phyloP scores from a whole-genome alignment of 2,329 filamentous ascomycete species.

The Cercospora citrullina region DNA sequence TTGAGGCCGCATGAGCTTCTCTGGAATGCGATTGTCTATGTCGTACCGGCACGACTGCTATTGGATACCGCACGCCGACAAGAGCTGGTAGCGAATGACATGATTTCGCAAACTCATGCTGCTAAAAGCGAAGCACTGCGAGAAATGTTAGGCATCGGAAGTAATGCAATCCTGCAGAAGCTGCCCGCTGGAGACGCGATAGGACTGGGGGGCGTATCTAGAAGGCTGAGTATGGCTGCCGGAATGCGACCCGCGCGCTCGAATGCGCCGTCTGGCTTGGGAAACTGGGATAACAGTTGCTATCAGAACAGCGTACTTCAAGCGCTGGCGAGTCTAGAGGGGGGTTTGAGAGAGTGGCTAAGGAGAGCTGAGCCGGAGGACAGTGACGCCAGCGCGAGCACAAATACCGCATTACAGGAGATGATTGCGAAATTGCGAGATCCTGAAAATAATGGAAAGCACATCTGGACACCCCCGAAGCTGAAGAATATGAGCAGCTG shows the following conservation, averaged over 20 bases:
- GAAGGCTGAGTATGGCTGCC: slow-evolving; percentile 29
- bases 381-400: slow-evolving; percentile 26
- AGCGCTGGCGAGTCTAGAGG: slow-evolving; percentile 61
- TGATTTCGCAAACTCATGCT: slow-evolving; percentile 38
- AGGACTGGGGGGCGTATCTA: slow-evolving; percentile 34
- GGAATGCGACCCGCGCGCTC: slow-evolving; percentile 28
- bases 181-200: slow-evolving; percentile 37
- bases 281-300: slow-evolving; percentile 93
- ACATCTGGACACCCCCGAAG: slow-evolving; percentile 76
- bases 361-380: slow-evolving; percentile 17
- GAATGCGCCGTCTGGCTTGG: slow-evolving; percentile 62
- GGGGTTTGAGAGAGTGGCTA: slow-evolving; percentile 37
- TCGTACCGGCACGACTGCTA: slow-evolving; percentile 59
- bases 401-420: slow-evolving; percentile 56
- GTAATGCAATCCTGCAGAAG: slow-evolving; percentile 41
- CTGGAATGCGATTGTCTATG: slow-evolving; percentile 62
- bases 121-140: slow-evolving; percentile 43
- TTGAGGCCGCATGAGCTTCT: slow-evolving; percentile 51
- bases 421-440: slow-evolving; percentile 72
- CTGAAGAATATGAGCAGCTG: slow-evolving; percentile 92
- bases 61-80: slow-evolving; percentile 53
- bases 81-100: slow-evolving; percentile 33
- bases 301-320: slow-evolving; percentile 92
- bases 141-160: slow-evolving; percentile 42
- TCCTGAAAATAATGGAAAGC: slow-evolving; percentile 67